Evolutionary conservation across 2,329 filamentous ascomycete genomes (phyloP).

Genomic region (Celoporthe dispersa): DNA sequence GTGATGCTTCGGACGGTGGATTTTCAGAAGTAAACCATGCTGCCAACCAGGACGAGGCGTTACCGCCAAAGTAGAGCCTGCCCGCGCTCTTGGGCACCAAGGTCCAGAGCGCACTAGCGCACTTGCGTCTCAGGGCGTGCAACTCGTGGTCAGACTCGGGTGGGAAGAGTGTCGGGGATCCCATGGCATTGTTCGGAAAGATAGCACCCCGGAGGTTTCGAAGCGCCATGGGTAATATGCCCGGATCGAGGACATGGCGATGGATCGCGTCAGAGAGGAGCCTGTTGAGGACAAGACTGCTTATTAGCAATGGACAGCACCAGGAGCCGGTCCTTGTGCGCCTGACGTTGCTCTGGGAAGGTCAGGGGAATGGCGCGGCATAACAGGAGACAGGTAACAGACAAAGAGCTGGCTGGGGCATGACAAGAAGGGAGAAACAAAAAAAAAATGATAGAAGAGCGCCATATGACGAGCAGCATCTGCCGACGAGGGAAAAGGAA

Average conservation of each 20-base stretch:
- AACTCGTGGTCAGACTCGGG: constrained; percentile 64
- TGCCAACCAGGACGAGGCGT: constrained; percentile 34
- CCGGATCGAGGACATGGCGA: constrained; percentile 63
- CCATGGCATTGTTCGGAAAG: constrained; percentile 84
- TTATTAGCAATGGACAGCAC: constrained; percentile 1
- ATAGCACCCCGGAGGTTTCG: constrained; percentile 75
- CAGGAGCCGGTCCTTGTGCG: not conserved
- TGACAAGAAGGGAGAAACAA: not conserved
- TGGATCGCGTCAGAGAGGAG: constrained; percentile 62
- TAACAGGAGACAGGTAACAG: not conserved
- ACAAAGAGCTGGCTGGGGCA: not conserved
- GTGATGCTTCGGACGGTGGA: constrained; percentile 7
- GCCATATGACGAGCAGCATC: not conserved
- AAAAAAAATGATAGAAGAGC: not conserved
- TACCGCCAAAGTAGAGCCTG: constrained; percentile 56
- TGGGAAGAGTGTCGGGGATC: constrained; percentile 63
- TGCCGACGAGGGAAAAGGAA: not conserved
- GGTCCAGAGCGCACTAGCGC: constrained; percentile 63
- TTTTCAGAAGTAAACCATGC: constrained; percentile 13
- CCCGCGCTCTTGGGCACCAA: constrained; percentile 53
- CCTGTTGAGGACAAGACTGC: constrained; percentile 42
- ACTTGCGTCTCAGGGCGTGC: constrained; percentile 65
- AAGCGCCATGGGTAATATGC: constrained; percentile 68
- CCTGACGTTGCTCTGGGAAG: not conserved
- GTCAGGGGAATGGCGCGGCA: not conserved